Conservation (phyloP, 2,329 filamentous ascomycete species). For the Dactylella cylindrospora region DNA sequence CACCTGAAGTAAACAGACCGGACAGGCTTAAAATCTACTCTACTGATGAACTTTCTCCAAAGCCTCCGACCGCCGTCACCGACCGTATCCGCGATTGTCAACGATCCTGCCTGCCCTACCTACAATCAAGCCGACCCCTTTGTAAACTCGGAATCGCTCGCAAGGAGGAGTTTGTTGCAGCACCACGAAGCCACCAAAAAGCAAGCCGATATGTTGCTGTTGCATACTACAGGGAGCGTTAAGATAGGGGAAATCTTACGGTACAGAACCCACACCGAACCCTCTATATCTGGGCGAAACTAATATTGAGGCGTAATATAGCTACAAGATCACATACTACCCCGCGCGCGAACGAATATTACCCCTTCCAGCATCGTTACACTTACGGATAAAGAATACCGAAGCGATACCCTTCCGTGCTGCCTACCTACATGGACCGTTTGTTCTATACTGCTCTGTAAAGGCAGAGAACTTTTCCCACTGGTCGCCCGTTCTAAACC, state of each 20-base stretch:
- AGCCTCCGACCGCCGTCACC: conserved; percentile 32
- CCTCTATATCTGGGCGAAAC: neutral
- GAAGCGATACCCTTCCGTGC: conserved; percentile 87
- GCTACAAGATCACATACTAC: conserved; percentile 84
- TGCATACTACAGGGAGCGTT: conserved; percentile 87
- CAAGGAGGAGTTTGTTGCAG: conserved; percentile 20
- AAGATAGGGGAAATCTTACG: conserved; percentile 93
- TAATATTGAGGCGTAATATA: conserved; percentile 48
- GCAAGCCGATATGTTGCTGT: conserved; percentile 69
- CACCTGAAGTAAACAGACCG: too few relatives aligned
- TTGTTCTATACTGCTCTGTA: conserved; percentile 78
- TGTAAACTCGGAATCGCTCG: conserved; percentile 16
- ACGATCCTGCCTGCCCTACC: conserved; percentile 35
- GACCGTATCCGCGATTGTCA: conserved; percentile 34
- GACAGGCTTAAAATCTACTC: too few relatives aligned
- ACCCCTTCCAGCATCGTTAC: conserved; percentile 75
- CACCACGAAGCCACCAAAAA: conserved; percentile 37
- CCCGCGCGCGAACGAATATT: conserved; percentile 86
- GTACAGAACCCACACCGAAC: conserved; percentile 55
- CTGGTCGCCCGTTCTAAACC: conserved; percentile 60
- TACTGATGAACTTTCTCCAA: conserved; percentile 41
- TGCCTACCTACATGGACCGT: conserved; percentile 94
- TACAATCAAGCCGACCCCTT: conserved; percentile 29
- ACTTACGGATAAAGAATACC: conserved; percentile 88
- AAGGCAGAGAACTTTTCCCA: conserved; percentile 47